Conservation (phyloP, 2,329 filamentous ascomycete species). For the Cytospora chrysosperma region DNA sequence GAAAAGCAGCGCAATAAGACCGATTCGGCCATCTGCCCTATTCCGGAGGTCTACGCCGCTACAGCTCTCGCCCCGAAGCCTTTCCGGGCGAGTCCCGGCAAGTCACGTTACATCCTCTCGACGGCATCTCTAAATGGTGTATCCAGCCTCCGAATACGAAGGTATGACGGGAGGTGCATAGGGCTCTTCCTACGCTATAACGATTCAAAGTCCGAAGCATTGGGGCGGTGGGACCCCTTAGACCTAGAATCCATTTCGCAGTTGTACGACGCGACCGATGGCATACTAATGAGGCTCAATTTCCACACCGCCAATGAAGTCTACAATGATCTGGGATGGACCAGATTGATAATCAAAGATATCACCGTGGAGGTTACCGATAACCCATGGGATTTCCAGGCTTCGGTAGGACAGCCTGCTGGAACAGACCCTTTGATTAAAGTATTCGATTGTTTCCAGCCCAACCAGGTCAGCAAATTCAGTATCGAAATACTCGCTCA, state of each 20-base stretch:
- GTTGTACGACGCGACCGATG: not conserved
- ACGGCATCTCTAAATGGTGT: not conserved
- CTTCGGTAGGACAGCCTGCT: no score
- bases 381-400: not conserved
- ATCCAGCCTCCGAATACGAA: not conserved
- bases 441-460: not conserved
- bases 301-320: not conserved
- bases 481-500: not conserved
- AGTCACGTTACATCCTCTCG: not conserved
- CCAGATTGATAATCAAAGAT: not conserved
- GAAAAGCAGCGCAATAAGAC: not conserved
- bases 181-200: not conserved
- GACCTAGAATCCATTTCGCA: not conserved
- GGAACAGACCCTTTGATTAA: not conserved
- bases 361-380: not conserved
- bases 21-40: not conserved
- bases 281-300: not conserved
- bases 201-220: not conserved
- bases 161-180: not conserved
- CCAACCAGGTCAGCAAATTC: not conserved
- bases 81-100: not conserved
- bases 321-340: not conserved
- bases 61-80: not conserved
- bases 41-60: not conserved
- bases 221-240: not conserved